A percentile compares a stretch with the other conserved stretches of the same genome.
phyloP scores from a whole-genome alignment of 495 filamentous ascomycete species.

The Ascobolus immersus region DNA sequence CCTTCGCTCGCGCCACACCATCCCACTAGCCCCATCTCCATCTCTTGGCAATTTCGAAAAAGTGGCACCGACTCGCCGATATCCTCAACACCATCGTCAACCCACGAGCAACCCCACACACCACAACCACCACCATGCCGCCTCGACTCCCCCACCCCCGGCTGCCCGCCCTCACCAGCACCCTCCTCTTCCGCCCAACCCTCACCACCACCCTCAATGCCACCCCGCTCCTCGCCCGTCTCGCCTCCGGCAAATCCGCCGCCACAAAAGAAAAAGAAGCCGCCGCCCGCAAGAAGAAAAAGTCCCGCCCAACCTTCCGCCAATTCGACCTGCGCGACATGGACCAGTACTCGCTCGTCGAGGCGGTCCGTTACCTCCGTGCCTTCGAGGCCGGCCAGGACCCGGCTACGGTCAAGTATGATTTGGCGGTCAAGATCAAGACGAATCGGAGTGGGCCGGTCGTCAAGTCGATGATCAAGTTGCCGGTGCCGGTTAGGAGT shows the following conservation, averaged over 20 bases:
- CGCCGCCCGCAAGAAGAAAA: constrained; percentile 34
- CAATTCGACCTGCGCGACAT: constrained; percentile 33
- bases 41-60: too few relatives aligned
- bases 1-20: too few relatives aligned
- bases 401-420: constrained; percentile 54
- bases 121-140: constrained; percentile 1
- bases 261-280: constrained; percentile 26
- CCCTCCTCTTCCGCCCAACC: background rate
- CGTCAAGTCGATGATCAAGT: constrained; percentile 59
- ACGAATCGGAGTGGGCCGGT: constrained; percentile 60
- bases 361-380: constrained; percentile 89
- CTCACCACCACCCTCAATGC: background rate
- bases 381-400: constrained; percentile 72
- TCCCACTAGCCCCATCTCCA: too few relatives aligned
- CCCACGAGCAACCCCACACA: too few relatives aligned
- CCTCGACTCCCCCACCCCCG: constrained; percentile 1
- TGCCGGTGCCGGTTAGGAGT: constrained; percentile 51
- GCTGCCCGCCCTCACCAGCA: background rate
- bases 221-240: constrained; percentile 1
- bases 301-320: constrained; percentile 33
- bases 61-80: too few relatives aligned
- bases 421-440: constrained; percentile 52
- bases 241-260: constrained; percentile 11
- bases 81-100: too few relatives aligned
- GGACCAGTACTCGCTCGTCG: constrained; percentile 53